Conservation (phyloP, 1,284 basidiomycete species). For the Puccinia coronata region DNA sequence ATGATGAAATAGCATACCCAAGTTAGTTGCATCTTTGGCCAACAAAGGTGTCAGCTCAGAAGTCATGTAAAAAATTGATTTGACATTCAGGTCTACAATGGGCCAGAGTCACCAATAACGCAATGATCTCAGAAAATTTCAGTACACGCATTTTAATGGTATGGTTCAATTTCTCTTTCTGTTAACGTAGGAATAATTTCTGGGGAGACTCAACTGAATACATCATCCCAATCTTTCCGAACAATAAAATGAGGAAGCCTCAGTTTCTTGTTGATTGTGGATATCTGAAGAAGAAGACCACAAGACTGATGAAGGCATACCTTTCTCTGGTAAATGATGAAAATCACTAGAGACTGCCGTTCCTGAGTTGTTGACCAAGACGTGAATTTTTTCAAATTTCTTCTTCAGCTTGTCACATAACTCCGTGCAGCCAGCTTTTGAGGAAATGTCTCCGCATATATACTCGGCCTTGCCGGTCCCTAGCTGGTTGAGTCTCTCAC, state of each 20-base stretch:
- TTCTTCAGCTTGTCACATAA: constrained; percentile 34
- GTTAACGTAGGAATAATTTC: too few species aligned
- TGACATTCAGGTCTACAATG: constrained; percentile 35
- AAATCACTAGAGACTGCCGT: constrained; percentile 24
- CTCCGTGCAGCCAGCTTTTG: constrained; percentile 42
- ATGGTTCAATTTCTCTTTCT: too few species aligned
- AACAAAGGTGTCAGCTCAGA: constrained; percentile 36
- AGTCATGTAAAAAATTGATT: constrained; percentile 50
- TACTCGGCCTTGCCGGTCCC: constrained; percentile 45
- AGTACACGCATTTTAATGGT: too few species aligned
- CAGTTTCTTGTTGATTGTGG: not conserved
- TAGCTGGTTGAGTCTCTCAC: constrained; percentile 13
- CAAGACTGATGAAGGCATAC: not conserved
- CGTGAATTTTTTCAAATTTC: constrained; percentile 41
- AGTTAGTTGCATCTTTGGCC: constrained; percentile 41
- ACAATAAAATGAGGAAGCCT: not conserved
- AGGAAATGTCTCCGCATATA: constrained; percentile 13
- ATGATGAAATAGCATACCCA: constrained; percentile 34
- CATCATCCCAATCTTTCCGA: constrained; percentile 39
- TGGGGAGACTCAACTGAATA: constrained; percentile 37
- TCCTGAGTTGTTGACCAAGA: constrained; percentile 50
- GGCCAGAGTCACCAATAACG: not conserved
- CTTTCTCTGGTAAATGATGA: constrained; percentile 48
- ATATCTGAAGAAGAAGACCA: too few species aligned
- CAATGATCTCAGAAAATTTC: too few species aligned